These are phyloP conservation scores for Cryptosporidium andersoni DNA, from an alignment of 169 alveolate species.

Conservation along the genomic window DNA sequence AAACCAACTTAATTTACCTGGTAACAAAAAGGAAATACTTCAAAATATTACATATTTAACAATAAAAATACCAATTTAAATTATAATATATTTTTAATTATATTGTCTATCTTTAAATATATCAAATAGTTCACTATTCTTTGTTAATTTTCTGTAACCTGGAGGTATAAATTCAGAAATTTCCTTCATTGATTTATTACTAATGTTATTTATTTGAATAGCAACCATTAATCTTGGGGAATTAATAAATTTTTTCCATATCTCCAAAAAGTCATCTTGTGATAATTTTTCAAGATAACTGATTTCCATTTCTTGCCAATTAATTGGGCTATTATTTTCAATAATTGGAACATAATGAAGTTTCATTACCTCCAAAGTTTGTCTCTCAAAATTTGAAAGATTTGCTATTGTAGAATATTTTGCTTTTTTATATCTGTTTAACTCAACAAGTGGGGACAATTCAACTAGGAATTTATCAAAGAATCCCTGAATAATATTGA, in stretches of 20 bases:
- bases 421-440: constrained; percentile 22
- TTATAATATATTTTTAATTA: no score
- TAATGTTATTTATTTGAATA: constrained; percentile 4
- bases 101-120: no score
- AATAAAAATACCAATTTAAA: no score
- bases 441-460: constrained; percentile 20
- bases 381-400: constrained; percentile 21
- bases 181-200: constrained; percentile 20
- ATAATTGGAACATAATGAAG: constrained; percentile 20
- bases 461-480: constrained; percentile 24
- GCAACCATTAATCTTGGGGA: constrained; percentile 23
- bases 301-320: constrained; percentile 38
- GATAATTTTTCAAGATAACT: constrained; percentile 23
- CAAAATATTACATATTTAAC: no score
- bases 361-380: constrained; percentile 5
- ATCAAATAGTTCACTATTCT: no score
- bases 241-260: constrained; percentile 27
- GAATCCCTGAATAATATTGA: constrained; percentile 29
- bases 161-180: constrained; percentile 17
- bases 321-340: constrained; percentile 19
- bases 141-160: neutral
- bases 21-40: no score
- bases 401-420: constrained; percentile 2
- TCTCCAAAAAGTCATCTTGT: constrained; percentile 24
- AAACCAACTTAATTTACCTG: no score